Conservation (phyloP, 345 rosid species). For the Draba incana region DNA sequence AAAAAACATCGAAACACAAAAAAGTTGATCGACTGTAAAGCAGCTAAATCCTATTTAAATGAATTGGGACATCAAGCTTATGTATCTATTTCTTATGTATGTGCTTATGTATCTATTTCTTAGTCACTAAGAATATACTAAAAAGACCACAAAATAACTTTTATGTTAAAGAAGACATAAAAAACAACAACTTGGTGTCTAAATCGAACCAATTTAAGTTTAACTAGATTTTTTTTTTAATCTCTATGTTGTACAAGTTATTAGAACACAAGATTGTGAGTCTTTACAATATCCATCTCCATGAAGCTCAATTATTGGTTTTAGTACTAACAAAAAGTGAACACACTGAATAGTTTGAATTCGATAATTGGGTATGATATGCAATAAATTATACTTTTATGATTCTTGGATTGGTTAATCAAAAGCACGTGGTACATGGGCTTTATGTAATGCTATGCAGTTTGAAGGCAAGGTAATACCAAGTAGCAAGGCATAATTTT, state of each 20-base stretch:
- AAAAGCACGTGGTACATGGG: slow-evolving; percentile 3
- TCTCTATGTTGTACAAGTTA: no score
- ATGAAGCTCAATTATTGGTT: neutral
- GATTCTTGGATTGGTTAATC: neutral
- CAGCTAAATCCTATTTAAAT: slow-evolving; percentile 21
- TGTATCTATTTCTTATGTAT: slow-evolving; percentile 6
- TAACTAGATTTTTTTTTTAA: neutral
- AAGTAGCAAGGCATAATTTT: neutral
- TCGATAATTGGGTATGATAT: neutral
- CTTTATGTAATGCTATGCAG: slow-evolving; percentile 8
- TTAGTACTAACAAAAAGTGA: neutral
- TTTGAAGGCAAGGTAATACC: slow-evolving; percentile 12
- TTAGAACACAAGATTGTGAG: neutral
- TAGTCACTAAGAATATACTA: slow-evolving; percentile 45
- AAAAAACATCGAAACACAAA: neutral
- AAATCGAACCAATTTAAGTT: slow-evolving; percentile 4
- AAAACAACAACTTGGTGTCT: neutral
- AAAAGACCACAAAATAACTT: slow-evolving; percentile 14
- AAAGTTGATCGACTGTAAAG: slow-evolving; percentile 38
- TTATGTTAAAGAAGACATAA: no score
- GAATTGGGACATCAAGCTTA: slow-evolving; percentile 25
- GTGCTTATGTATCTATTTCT: slow-evolving; percentile 34
- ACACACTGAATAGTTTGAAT: neutral
- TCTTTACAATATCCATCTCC: no score
- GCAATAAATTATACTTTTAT: neutral